Percentiles rank a stretch among this genome's conserved stretches.
These are phyloP conservation scores for Pseudozyma hubeiensis DNA, from an alignment of 1,284 basidiomycete species.

Conservation along the genomic window DNA sequence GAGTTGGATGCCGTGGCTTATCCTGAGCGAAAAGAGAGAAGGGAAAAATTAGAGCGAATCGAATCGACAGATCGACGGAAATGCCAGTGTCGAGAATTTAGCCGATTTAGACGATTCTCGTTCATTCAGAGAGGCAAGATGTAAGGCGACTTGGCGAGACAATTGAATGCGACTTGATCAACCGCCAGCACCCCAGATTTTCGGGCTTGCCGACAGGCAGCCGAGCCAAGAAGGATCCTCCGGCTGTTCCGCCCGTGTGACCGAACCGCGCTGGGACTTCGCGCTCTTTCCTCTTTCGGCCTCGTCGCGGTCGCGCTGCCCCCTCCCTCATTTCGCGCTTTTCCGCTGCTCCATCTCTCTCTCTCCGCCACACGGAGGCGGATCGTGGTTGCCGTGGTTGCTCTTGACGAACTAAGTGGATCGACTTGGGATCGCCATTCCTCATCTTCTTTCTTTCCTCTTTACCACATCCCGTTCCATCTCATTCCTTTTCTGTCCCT, in stretches of 20 bases:
- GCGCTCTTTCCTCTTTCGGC: background rate
- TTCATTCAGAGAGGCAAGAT: constrained; percentile 4
- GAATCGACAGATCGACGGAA: background rate
- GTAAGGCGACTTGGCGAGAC: background rate
- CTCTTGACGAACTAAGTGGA: background rate
- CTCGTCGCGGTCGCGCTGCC: constrained; percentile 22
- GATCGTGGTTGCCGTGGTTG: constrained; percentile 1
- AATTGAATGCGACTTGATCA: constrained; percentile 1
- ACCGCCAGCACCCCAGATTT: constrained; percentile 6
- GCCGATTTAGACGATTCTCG: constrained; percentile 10
- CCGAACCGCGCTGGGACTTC: background rate
- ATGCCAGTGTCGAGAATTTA: background rate
- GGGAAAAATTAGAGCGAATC: background rate
- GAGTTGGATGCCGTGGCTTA: background rate
- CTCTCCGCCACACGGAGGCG: background rate
- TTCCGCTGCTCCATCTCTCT: constrained; percentile 8
- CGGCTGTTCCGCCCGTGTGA: background rate
- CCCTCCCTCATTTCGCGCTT: constrained; percentile 8
- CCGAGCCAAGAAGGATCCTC: background rate
- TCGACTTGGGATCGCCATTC: background rate
- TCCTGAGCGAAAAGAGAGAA: too few species aligned
- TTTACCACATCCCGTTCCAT: background rate
- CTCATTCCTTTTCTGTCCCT: background rate
- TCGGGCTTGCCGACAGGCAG: background rate
- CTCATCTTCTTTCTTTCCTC: background rate